Evolutionary conservation across 371 early-diverging fungal species (phyloP).

Genomic region (Neoconidiobolus thromboides): DNA sequence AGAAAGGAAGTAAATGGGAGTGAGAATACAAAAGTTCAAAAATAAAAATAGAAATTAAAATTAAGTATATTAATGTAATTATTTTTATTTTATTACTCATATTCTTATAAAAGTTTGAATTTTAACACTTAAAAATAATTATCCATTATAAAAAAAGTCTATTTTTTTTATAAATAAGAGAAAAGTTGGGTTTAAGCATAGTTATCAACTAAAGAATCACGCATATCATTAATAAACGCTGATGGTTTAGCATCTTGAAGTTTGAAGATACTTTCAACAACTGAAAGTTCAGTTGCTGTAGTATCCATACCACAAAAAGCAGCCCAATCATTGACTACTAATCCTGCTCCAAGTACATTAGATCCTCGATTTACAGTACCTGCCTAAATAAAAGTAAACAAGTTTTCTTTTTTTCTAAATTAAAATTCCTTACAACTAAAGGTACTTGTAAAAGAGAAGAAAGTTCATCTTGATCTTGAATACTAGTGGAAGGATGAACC

Average conservation of each 20-base stretch:
- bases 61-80: no score
- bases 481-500: constrained; percentile 90
- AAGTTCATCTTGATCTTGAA: constrained; percentile 97
- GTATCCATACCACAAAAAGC: constrained; percentile 97
- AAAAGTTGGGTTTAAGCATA: constrained; percentile 25
- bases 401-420: background rate
- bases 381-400: constrained; percentile 26
- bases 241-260: constrained; percentile 78
- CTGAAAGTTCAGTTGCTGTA: constrained; percentile 94
- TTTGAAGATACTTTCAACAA: constrained; percentile 97
- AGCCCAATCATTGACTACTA: constrained; percentile 98
- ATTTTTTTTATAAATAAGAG: no score
- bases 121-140: no score
- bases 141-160: no score
- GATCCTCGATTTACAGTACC: constrained; percentile 99
- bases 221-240: constrained; percentile 80
- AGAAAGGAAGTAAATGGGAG: no score
- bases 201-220: constrained; percentile 84
- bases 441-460: constrained; percentile 95
- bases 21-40: no score
- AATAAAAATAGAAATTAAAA: no score
- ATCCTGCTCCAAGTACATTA: constrained; percentile 94
- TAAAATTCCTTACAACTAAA: constrained; percentile 41
- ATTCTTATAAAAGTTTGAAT: no score
- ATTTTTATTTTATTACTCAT: no score